Evolutionary conservation across 805 yeast genomes (phyloP).

Genomic region (Lipomyces chichibuensis): DNA sequence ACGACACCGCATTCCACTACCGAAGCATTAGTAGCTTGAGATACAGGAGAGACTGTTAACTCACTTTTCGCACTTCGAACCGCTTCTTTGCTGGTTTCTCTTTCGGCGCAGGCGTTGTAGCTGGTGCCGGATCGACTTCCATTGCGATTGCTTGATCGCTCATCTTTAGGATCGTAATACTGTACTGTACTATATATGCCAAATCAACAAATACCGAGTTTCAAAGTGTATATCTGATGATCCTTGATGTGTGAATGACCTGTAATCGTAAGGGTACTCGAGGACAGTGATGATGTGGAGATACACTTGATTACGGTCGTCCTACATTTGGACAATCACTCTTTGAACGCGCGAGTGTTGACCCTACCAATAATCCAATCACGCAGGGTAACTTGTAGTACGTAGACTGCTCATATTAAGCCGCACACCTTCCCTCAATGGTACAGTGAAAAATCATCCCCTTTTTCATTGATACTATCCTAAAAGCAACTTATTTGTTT

Average conservation of each 20-base stretch:
- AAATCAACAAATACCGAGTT: not conserved
- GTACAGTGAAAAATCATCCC: too few species aligned
- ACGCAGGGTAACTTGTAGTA: too few species aligned
- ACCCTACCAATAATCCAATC: too few species aligned
- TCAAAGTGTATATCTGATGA: not conserved
- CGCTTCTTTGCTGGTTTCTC: conserved; percentile 55
- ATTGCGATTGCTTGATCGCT: conserved; percentile 21
- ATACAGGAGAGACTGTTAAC: not conserved
- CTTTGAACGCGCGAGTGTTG: too few species aligned
- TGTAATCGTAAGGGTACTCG: not conserved
- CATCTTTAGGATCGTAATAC: conserved; percentile 4
- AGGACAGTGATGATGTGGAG: not conserved
- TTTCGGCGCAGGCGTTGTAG: not conserved
- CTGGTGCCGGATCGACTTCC: conserved; percentile 27
- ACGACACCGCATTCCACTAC: conserved; percentile 97
- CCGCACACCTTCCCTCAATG: too few species aligned
- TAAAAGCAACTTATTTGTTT: too few species aligned
- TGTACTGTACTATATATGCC: not conserved
- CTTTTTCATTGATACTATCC: too few species aligned
- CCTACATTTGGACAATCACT: too few species aligned
- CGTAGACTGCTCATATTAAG: too few species aligned
- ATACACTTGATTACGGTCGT: not conserved
- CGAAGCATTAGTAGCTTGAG: not conserved
- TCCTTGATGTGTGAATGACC: not conserved
- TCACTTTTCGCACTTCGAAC: conserved; percentile 81